Evolutionary conservation across 139 green algal genomes (phyloP), one percentile per base, ranked within the genome.

Genomic region (Volvox reticuliferus): DNA sequence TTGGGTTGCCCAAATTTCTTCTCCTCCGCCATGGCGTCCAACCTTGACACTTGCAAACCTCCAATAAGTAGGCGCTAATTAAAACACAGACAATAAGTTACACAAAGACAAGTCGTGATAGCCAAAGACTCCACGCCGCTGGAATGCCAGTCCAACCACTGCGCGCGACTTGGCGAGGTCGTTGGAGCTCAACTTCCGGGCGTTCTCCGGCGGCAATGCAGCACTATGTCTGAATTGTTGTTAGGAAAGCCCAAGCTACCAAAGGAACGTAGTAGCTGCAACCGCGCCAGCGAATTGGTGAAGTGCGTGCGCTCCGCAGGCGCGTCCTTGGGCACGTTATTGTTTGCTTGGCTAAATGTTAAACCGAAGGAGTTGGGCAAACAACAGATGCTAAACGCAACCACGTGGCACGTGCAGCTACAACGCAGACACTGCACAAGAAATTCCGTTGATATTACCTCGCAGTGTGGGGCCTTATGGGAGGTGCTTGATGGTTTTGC

Each of bases 1-100:
- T 79, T 33, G 12, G 82, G n/a, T 12, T 85, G 55, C 14, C 55
- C 65, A n/a, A 62, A 55, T 3, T 90, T 90, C 17, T 89, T 86
- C 0, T 35, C 80, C 17, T 92, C 88, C 28, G 79, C 26, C 88
- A 88, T 92, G n/a, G n/a, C n/a, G n/a, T n/a, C n/a, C n/a, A n/a
- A n/a, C n/a, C n/a, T n/a, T n/a, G 65, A 24, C 21, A 28, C 65
- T 12, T 16, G 21, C 24, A 73, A 73, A 73, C 16, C 5, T 9
- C 21, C 6, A 73, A 73, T 2, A 73, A 73, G 24, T 12, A 73
- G 21, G 65, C 24, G 65, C 65, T 73, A 9, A 28, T 9, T 73
- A 9, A 24, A 73, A 12, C 12, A 16, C 6, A 55, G 44, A 55
- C 44, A 55, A 55, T 5, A 55, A 5, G 44, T 55, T 55, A 55